A percentile compares a stretch with the other conserved stretches of the same genome.
Conservation (phyloP, 2,329 filamentous ascomycete species). For the Pseudopithomyces maydicus region DNA sequence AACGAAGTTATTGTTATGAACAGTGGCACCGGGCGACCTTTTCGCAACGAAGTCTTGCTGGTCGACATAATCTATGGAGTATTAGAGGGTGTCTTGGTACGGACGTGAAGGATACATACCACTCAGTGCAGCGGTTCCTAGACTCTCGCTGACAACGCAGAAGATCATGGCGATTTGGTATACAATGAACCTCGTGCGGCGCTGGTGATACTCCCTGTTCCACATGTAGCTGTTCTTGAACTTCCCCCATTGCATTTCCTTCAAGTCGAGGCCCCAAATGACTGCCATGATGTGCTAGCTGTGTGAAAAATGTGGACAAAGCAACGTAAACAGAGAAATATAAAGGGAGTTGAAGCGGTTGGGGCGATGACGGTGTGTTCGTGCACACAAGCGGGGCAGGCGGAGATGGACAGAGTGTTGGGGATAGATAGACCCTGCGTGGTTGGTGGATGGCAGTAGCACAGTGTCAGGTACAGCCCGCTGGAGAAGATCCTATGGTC, state of each 20-base stretch:
- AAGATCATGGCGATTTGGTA: conserved; percentile 65
- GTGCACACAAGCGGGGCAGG: background rate
- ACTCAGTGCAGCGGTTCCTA: conserved; percentile 61
- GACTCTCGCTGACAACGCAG: conserved; percentile 61
- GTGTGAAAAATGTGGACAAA: background rate
- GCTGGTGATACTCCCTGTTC: conserved; percentile 59
- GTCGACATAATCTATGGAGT: conserved; percentile 56
- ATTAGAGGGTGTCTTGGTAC: conserved; percentile 1
- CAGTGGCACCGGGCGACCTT: conserved; percentile 46
- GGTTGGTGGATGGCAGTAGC: background rate
- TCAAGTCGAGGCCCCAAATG: conserved; percentile 63
- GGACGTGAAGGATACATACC: conserved; percentile 42
- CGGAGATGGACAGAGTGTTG: background rate
- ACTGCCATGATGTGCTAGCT: conserved; percentile 40
- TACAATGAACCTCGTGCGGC: conserved; percentile 63
- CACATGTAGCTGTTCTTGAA: conserved; percentile 65
- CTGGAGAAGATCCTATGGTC: background rate
- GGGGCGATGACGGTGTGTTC: background rate
- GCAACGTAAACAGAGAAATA: background rate
- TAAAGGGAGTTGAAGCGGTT: background rate
- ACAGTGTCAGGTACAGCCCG: background rate
- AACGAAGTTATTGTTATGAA: conserved; percentile 62
- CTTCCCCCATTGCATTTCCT: conserved; percentile 63
- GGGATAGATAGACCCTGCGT: background rate
- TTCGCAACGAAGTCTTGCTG: conserved; percentile 55